These are phyloP conservation scores for Melampsora occidentalis DNA, from an alignment of 1,284 basidiomycete genomes.

Conservation along the genomic window DNA sequence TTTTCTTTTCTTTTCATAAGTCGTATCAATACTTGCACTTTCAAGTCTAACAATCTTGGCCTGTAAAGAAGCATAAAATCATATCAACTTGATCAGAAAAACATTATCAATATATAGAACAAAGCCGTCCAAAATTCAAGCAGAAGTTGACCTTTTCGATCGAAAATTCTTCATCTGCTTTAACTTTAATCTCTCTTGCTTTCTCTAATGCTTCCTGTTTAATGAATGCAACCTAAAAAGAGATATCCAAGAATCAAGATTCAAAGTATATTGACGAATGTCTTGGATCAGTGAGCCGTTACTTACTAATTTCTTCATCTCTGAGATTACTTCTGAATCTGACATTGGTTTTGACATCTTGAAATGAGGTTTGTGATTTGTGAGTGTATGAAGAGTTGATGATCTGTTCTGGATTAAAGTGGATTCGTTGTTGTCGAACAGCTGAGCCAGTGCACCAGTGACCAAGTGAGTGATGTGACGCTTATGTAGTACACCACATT, in stretches of 20 bases:
- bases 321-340: conserved; percentile 42
- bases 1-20: conserved; percentile 90
- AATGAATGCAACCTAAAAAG: conserved; percentile 80
- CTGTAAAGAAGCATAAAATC: conserved; percentile 56
- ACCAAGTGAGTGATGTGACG: too few species aligned
- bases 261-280: not conserved
- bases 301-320: conserved; percentile 43
- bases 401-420: too few species aligned
- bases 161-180: conserved; percentile 94
- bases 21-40: conserved; percentile 82
- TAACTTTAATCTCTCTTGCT: conserved; percentile 90
- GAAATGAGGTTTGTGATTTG: not conserved
- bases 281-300: not conserved
- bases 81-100: not conserved
- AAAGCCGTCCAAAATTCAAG: too few species aligned
- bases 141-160: conserved; percentile 75
- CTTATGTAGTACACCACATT: too few species aligned
- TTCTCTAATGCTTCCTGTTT: conserved; percentile 95
- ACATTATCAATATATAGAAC: not conserved
- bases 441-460: too few species aligned
- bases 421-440: too few species aligned
- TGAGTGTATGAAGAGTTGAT: too few species aligned
- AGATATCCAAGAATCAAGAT: not conserved
- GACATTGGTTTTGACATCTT: conserved; percentile 44
- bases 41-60: conserved; percentile 94